Evolutionary conservation across 768 basidiomycete species (phyloP).

Genomic region (Tricholoma hemisulphureum): DNA sequence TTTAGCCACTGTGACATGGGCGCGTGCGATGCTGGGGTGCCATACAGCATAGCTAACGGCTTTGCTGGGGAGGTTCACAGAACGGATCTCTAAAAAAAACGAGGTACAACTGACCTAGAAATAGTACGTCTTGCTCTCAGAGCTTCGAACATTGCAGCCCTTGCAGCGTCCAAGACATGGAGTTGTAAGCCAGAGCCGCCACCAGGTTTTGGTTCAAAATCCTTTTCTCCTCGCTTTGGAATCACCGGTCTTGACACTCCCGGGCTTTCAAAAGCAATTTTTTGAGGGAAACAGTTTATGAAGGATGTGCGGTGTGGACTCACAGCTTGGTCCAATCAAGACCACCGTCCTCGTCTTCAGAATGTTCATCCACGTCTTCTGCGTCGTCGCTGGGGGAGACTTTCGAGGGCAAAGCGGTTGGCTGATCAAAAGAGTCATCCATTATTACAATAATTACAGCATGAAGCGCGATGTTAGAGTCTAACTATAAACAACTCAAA

Average conservation of each 20-base stretch:
- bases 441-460: too few species aligned
- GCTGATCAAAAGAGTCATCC: constrained; percentile 26
- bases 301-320: constrained; percentile 33
- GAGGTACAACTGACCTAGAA: constrained; percentile 54
- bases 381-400: constrained; percentile 15
- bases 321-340: constrained; percentile 82
- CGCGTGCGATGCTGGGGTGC: constrained; percentile 63
- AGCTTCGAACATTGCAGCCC: constrained; percentile 86
- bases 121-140: constrained; percentile 71
- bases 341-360: constrained; percentile 70
- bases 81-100: constrained; percentile 3
- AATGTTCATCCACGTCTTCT: constrained; percentile 44
- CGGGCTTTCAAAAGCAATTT: constrained; percentile 30
- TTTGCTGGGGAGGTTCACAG: constrained; percentile 48
- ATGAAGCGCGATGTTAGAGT: too few species aligned
- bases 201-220: constrained; percentile 79
- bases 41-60: constrained; percentile 78
- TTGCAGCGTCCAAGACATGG: constrained; percentile 74
- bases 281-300: constrained; percentile 5
- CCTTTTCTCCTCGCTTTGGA: constrained; percentile 96
- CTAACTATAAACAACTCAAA: constrained; percentile 20
- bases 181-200: constrained; percentile 75
- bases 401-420: constrained; percentile 18
- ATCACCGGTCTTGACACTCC: constrained; percentile 63
- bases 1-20: constrained; percentile 66